Base-by-base conservation (phyloP, 441 rosid species). In the Populus hybrid region DNA sequence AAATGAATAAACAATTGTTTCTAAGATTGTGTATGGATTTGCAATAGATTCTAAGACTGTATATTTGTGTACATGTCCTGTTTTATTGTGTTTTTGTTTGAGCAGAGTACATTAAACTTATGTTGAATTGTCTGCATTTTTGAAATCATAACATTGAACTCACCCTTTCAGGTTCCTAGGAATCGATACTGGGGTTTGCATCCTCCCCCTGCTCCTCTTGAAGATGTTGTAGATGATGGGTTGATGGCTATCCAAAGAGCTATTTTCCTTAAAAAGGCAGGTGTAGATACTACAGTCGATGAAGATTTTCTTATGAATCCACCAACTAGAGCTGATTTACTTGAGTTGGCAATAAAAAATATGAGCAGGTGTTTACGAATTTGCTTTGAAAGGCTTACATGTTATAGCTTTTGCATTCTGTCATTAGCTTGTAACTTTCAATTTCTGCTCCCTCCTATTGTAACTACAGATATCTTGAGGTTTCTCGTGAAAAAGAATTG, bases 141-240 rank as follows among this genome's bases (percentile, higher is more conserved):
- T 65, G 30, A 53, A 21, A 46, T 79, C 67, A 82, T 30, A 76
- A 30, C 67, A 46, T 77, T 81, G 82, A 76, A 72, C 76, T 82
- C 59, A 28, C 75, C 36, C 74, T 90, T 83, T 81, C 92, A 95
- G 99, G 98, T 96, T 85, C 98, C 98, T 79, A 92, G 97, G 87
- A 96, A 94, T 73, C 90, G 98, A 70, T 96, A 93, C 81, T 96
- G 99, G 99, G 98, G 99, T 83, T 83, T 96, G 86, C 99, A 96
- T 86, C 98, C 97, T 71, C 32, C 99, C 53, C 99, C 99, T 42
- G 89, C 89, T 24, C 99, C 98, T 57, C 87, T 94, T 12, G 98
- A 96, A 89, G 96, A 94, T 82, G 95, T 96, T 84, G 90, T 96
- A 35, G 98, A 96, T 88, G 89, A 93, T 86, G 99, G 99, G 69